These are phyloP conservation scores for Zygosaccharomyces sapae DNA, from an alignment of 1,139 yeast species.

Conservation along the genomic window DNA sequence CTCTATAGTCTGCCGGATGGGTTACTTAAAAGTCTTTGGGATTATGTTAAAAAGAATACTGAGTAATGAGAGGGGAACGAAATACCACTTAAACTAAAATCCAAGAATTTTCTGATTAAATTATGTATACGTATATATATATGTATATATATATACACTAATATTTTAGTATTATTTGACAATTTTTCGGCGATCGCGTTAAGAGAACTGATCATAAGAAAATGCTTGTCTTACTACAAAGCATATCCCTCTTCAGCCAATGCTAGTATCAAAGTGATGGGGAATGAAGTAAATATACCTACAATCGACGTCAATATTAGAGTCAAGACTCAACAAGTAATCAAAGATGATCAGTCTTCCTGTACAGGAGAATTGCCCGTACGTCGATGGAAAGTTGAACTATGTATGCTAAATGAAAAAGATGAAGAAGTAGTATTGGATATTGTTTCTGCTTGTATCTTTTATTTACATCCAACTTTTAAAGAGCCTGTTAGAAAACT, in stretches of 20 bases:
- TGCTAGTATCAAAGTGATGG: background rate
- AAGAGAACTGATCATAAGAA: background rate
- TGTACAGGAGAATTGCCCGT: conserved; percentile 80
- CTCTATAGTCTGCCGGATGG: conserved; percentile 90
- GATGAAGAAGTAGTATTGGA: conserved; percentile 83
- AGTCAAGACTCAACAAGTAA: conserved; percentile 79
- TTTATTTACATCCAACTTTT: conserved; percentile 89
- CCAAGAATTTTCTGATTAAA: background rate
- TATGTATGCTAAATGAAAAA: conserved; percentile 64
- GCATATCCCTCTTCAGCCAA: background rate
- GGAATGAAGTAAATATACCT: conserved; percentile 2
- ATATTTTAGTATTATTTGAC: background rate
- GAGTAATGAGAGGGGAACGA: conserved; percentile 17
- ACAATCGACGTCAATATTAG: conserved; percentile 76
- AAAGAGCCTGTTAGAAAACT: conserved; percentile 75
- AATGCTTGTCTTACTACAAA: background rate
- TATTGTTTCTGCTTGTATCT: conserved; percentile 81
- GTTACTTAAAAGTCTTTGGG: conserved; percentile 89
- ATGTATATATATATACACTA: background rate
- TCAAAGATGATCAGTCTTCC: conserved; percentile 70
- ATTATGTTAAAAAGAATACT: conserved; percentile 69
- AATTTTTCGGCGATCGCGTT: background rate
- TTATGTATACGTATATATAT: background rate
- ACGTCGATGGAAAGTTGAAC: conserved; percentile 81
- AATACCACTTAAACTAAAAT: background rate